phyloP scores from a whole-genome alignment of 2,329 filamentous ascomycete species.

The Apiospora marii region DNA sequence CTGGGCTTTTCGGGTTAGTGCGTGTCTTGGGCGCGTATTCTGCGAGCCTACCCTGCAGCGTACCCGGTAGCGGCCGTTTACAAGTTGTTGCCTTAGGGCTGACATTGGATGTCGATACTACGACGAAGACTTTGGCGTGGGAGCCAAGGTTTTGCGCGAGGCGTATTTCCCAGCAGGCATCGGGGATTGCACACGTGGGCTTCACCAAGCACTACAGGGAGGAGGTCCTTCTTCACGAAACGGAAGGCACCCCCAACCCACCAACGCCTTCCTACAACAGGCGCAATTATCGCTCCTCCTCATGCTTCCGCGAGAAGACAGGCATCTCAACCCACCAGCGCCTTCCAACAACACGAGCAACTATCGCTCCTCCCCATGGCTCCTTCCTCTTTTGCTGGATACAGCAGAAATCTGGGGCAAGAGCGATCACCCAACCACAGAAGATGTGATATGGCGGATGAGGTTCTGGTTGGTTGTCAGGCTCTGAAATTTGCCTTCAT shows the following conservation, averaged over 20 bases:
- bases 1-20: too few relatives aligned
- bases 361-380: not conserved
- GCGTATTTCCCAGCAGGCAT: not conserved
- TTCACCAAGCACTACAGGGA: not conserved
- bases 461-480: not conserved
- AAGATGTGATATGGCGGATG: not conserved
- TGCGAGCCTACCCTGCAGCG: too few relatives aligned
- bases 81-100: too few relatives aligned
- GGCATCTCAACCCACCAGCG: too few relatives aligned
- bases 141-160: not conserved
- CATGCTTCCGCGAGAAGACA: not conserved
- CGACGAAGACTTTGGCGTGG: not conserved
- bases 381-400: not conserved
- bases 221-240: not conserved
- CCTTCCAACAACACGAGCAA: not conserved
- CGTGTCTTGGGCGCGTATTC: too few relatives aligned
- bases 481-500: not conserved
- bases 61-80: too few relatives aligned
- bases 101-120: too few relatives aligned
- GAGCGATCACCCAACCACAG: not conserved
- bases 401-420: not conserved
- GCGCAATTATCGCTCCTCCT: not conserved
- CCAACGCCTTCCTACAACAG: not conserved
- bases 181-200: not conserved
- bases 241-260: too few relatives aligned